Base-by-base conservation (phyloP, 1,284 basidiomycete species). In the Bondarzewia mesenterica region DNA sequence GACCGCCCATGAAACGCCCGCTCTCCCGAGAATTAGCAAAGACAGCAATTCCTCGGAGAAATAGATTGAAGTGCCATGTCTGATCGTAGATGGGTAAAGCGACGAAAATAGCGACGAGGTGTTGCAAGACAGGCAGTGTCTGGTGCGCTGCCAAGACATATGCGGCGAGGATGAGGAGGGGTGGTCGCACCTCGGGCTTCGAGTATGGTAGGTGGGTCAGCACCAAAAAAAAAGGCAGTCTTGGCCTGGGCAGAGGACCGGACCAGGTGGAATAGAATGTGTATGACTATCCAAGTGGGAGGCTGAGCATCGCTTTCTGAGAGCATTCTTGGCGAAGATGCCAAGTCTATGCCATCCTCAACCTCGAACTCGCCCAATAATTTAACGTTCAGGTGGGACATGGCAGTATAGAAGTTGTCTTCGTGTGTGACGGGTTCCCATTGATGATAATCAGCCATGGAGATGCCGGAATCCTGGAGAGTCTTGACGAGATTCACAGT, bases 201-300 rank as follows among this genome's bases (percentile, higher is more conserved):
- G 66, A 48, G 22, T 47, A 29, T 7, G 64, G 51, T 16, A 75
- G 62, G 50, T 74, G 66, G n/a, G 2, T 60, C 50, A 44, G 67
- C 64, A 20, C 65, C 66, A 42, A 76, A 55, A 38, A 68, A 62
- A 22, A 72, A 51, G 2, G 67, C 61, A 2, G 64, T 61, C 15
- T 64, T 58, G 0, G 75, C 74, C 23, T 82, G 68, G 4, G 54
- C 50, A 3, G 64, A 56, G 1, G 69, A 64, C n/a, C 60, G 62
- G 7, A 79, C 67, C 58, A 71, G 74, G 58, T 72, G 72, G n/a
- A 62, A 65, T 3, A 75, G 62, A 39, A 73, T 70, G 38, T 32
- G 18, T 18, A 84, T 61, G 5, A 75, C 58, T 15, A 81, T 61
- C 80, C 80, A 85, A 1, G 70, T 52, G 0, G 79, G 78, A 7